Percentiles rank a stretch among this genome's conserved stretches.
Conservation (phyloP, 306 rosid species). For the Sicyos edulis region DNA sequence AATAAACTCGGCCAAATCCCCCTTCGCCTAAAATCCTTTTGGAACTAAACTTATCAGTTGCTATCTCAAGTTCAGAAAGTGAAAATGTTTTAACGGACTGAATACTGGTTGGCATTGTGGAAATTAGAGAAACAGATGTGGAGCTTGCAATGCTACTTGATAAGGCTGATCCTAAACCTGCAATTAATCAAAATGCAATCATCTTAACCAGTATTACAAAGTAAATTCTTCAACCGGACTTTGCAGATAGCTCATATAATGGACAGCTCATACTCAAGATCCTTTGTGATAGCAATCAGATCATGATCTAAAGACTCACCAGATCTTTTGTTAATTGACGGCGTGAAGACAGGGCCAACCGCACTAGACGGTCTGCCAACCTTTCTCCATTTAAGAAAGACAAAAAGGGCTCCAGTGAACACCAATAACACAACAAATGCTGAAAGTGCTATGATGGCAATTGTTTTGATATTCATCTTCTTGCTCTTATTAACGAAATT, state of each 20-base stretch:
- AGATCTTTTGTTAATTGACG: slow-evolving; percentile 63
- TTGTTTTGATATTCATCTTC: slow-evolving; percentile 51
- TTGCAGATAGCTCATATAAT: too few relatives aligned
- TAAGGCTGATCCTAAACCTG: slow-evolving; percentile 62
- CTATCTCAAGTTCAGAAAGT: slow-evolving; percentile 78
- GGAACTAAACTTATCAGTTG: slow-evolving; percentile 72
- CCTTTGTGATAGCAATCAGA: too few relatives aligned
- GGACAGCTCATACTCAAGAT: too few relatives aligned
- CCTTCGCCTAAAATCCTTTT: slow-evolving; percentile 86
- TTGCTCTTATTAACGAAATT: slow-evolving; percentile 40
- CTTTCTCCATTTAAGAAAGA: slow-evolving; percentile 63
- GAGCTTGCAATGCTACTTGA: slow-evolving; percentile 79
- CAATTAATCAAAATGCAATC: slow-evolving; percentile 24
- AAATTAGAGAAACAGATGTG: slow-evolving; percentile 59
- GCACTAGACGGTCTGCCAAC: slow-evolving; percentile 59
- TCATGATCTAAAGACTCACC: slow-evolving; percentile 39
- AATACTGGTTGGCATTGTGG: slow-evolving; percentile 62
- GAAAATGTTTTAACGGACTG: slow-evolving; percentile 73
- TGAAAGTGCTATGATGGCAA: slow-evolving; percentile 60
- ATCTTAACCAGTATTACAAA: neutral
- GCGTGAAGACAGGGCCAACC: slow-evolving; percentile 47
- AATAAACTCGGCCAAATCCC: slow-evolving; percentile 90
- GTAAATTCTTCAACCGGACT: too few relatives aligned
- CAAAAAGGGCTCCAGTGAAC: slow-evolving; percentile 50
- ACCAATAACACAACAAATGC: slow-evolving; percentile 63